Base-by-base conservation (phyloP, 768 basidiomycete genomes). In the Calocera cornea region DNA sequence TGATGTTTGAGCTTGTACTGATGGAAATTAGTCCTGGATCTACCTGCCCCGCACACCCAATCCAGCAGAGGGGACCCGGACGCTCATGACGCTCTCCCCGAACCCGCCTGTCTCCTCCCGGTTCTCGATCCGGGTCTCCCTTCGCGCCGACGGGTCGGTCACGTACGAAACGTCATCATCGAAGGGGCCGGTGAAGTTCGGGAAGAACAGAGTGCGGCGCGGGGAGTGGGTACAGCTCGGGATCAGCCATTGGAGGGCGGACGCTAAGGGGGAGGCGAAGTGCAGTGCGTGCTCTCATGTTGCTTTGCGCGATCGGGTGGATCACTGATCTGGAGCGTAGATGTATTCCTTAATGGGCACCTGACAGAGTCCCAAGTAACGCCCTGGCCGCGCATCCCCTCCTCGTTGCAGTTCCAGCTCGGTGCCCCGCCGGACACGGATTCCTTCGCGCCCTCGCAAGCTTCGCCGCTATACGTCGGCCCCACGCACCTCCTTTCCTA, bases 341-440 rank as follows among this genome's bases (percentile, higher is more conserved):
- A 82, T 1, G 77, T 76, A 41, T 72, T 90, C 14, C 76, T 80
- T 34, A 83, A 81, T 66, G 78, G 79, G 7, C 82, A 86, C 10
- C 92, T 91, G 90, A 85, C 85, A 0, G 90, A 93, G 84, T 84
- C 2, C 88, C 88, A 2, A 82, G 85, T 2, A 84, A 87, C 72
- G 73, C 91, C 33, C 71, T 90, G 47, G 81, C 83, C 80, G 89
- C 88, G 72, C 72, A 69, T 50, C 41, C 34, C 36, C 22, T 60
- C n/a, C 49, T 36, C 64, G 34, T 71, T 17, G 17, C 40, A 47
- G 24, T 12, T 67, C 34, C 66, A 54, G 16, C 17, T 65, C 38
- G 54, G 27, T 14, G 10, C n/a, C n/a, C n/a, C 17, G 34, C 31
- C 14, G 10, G 22, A 31, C 12, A n/a, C 38, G 89, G 89, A 80